Percentiles rank a stretch among this genome's conserved stretches.
phyloP scores from a whole-genome alignment of 306 rosid genomes.

The Datisca glomerata region DNA sequence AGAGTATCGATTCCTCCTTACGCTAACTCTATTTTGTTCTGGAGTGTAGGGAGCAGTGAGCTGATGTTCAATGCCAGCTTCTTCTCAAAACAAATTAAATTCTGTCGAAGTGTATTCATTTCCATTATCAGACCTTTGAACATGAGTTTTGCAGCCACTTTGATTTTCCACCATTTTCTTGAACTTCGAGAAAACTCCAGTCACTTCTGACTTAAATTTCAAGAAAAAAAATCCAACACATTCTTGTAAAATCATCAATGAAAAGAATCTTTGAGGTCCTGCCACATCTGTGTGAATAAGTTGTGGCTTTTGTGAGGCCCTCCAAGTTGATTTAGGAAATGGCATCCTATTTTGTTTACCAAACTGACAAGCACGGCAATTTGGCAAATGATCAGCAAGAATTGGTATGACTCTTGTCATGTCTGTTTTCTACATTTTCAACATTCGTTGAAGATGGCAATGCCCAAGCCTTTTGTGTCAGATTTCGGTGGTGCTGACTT shows the following conservation, averaged over 20 bases:
- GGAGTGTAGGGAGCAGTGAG: not conserved
- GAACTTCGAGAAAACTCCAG: not conserved
- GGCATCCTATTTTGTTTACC: not conserved
- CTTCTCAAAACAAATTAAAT: not conserved
- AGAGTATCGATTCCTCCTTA: not conserved
- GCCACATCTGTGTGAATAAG: too few species aligned
- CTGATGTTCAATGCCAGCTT: not conserved
- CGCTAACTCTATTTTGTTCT: not conserved
- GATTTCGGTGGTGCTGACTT: too few species aligned
- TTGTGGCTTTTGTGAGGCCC: too few species aligned
- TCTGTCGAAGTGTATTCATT: not conserved
- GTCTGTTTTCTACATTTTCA: too few species aligned
- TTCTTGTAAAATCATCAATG: not conserved
- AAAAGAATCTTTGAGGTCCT: not conserved
- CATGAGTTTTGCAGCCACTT: not conserved
- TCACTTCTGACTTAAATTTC: not conserved
- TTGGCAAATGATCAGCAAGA: not conserved
- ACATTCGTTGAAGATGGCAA: too few species aligned
- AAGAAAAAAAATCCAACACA: not conserved
- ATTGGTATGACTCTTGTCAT: too few species aligned
- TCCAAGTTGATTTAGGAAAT: not conserved
- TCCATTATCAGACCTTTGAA: not conserved
- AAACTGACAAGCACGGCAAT: not conserved
- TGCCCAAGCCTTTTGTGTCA: too few species aligned
- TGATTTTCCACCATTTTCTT: not conserved